Evolutionary conservation across 495 filamentous ascomycete genomes (phyloP).

Genomic region (Hyaloscypha bicolor): DNA sequence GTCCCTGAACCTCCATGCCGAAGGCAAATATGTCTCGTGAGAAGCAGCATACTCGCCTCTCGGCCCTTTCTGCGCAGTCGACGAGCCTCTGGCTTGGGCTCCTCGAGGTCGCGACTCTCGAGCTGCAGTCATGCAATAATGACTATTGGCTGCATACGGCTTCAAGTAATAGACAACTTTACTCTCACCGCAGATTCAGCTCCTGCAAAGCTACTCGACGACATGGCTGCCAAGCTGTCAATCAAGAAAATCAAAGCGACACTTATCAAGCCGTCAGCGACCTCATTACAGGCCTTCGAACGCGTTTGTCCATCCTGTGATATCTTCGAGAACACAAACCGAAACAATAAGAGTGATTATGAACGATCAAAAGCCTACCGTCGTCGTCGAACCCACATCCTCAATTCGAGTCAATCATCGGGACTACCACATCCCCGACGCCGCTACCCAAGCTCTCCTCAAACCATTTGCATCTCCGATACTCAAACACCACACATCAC

Average conservation of each 20-base stretch:
- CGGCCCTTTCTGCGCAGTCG: too few relatives aligned
- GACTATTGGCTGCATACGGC: too few relatives aligned
- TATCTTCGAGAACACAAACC: background rate
- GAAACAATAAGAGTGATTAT: background rate
- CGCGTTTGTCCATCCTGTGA: background rate
- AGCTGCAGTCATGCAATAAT: too few relatives aligned
- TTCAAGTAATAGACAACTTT: too few relatives aligned
- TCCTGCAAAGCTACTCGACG: background rate
- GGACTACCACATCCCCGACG: background rate
- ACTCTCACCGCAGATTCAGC: background rate
- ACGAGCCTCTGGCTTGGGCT: too few relatives aligned
- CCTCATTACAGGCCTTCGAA: background rate
- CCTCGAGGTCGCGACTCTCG: too few relatives aligned
- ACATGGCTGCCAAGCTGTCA: background rate
- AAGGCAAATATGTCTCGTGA: too few relatives aligned
- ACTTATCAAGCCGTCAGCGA: background rate
- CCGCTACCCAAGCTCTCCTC: conserved; percentile 7
- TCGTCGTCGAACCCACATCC: background rate
- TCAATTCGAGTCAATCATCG: conserved; percentile 9
- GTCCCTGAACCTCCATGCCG: too few relatives aligned
- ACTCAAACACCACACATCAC: conserved; percentile 3
- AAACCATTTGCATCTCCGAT: conserved; percentile 3
- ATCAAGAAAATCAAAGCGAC: background rate
- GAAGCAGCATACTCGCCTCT: too few relatives aligned
- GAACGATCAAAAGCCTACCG: background rate